A percentile compares a stretch with the other conserved stretches of the same genome.
Evolutionary conservation across 306 rosid species (phyloP).

Genomic region (Dryas alaskensis): DNA sequence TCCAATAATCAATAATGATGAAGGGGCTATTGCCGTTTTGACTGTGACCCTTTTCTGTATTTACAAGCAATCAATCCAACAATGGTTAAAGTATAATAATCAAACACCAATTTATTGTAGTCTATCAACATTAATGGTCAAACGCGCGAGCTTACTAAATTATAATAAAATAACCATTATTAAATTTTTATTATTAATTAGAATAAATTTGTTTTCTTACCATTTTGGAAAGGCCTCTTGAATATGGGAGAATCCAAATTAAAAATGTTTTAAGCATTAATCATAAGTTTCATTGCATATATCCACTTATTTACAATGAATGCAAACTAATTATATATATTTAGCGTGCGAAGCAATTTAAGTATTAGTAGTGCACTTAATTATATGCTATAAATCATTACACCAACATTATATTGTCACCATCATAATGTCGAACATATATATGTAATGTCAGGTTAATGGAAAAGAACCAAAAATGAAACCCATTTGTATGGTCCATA

Average conservation of each 20-base stretch:
- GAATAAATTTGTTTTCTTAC: background rate
- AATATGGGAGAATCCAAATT: background rate
- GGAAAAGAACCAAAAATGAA: background rate
- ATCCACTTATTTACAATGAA: slow-evolving; percentile 5
- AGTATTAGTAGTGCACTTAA: background rate
- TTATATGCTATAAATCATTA: background rate
- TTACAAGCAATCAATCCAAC: slow-evolving; percentile 23
- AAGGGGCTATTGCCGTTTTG: background rate
- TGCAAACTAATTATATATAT: background rate
- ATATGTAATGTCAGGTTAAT: background rate
- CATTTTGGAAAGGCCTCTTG: background rate
- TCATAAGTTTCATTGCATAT: background rate
- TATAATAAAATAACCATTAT: too few relatives aligned
- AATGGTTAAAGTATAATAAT: background rate
- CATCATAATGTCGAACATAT: background rate
- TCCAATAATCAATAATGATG: background rate
- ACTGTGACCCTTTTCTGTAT: slow-evolving; percentile 11
- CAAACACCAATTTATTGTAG: background rate
- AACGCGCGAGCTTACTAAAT: too few relatives aligned
- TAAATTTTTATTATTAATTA: too few relatives aligned
- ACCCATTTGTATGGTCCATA: too few relatives aligned
- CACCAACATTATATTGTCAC: background rate
- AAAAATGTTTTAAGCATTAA: background rate
- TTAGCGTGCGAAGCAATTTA: slow-evolving; percentile 7
- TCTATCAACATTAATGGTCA: background rate